A percentile compares a stretch with the other conserved stretches of the same genome.
Evolutionary conservation across 140 eudicot species (phyloP).

Genomic region (Ambrosia hybrid): DNA sequence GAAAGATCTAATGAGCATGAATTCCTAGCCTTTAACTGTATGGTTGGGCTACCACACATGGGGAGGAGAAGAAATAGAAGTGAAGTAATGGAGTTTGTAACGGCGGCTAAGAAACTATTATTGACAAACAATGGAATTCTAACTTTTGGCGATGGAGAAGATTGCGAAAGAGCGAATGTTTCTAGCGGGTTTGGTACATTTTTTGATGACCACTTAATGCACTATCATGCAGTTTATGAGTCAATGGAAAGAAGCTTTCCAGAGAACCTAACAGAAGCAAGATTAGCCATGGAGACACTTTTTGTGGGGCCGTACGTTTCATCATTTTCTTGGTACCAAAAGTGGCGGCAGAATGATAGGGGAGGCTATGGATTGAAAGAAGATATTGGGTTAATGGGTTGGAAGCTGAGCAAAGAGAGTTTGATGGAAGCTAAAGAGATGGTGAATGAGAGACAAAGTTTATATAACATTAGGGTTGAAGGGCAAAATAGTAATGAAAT

Average conservation of each 20-base stretch:
- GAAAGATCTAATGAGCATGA: constrained; percentile 26
- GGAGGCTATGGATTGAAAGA: constrained; percentile 12
- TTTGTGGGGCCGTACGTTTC: constrained; percentile 55
- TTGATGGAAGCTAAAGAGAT: constrained; percentile 52
- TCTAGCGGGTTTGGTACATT: constrained; percentile 34
- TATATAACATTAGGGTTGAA: constrained; percentile 41
- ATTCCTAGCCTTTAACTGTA: constrained; percentile 52
- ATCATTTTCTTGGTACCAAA: constrained; percentile 28
- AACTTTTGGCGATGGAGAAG: constrained; percentile 54
- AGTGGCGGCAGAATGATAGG: constrained; percentile 41
- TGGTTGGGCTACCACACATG: constrained; percentile 54
- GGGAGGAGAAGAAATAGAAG: constrained; percentile 40
- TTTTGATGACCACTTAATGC: constrained; percentile 31
- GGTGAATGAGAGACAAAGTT: constrained; percentile 38
- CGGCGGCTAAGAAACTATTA: constrained; percentile 33
- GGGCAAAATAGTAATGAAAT: constrained; percentile 53
- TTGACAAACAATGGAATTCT: constrained; percentile 36
- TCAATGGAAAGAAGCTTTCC: constrained; percentile 46
- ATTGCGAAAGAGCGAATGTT: constrained; percentile 15
- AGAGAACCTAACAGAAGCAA: constrained; percentile 48
- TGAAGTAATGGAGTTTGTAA: constrained; percentile 41
- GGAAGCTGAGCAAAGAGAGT: constrained; percentile 45
- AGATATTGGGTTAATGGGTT: constrained; percentile 26
- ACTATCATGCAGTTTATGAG: constrained; percentile 45
- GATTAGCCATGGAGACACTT: constrained; percentile 53